phyloP scores from a whole-genome alignment of 1,139 yeast species.

The Lipomyces yarrowii region DNA sequence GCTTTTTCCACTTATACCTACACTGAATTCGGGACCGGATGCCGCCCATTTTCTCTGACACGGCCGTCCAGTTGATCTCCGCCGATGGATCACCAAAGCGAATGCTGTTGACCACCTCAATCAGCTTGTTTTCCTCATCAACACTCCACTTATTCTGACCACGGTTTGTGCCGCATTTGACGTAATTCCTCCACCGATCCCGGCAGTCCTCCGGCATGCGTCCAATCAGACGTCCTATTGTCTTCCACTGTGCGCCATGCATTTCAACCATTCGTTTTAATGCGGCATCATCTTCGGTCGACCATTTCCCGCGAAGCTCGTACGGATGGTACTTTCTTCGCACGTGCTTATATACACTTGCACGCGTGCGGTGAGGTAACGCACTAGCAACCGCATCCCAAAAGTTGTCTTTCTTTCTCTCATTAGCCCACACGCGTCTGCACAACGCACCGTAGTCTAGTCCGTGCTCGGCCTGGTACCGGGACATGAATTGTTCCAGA shows the following conservation, averaged over 20 bases:
- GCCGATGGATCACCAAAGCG: conserved; percentile 36
- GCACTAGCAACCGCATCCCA: conserved; percentile 83
- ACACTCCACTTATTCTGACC: conserved; percentile 75
- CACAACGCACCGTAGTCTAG: conserved; percentile 71
- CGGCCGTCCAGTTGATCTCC: conserved; percentile 83
- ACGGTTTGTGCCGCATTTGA: conserved; percentile 81
- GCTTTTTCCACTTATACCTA: conserved; percentile 89
- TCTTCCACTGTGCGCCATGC: conserved; percentile 83
- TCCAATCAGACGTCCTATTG: conserved; percentile 72
- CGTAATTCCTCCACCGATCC: conserved; percentile 93
- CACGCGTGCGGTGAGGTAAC: conserved; percentile 80
- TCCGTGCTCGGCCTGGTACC: conserved; percentile 64
- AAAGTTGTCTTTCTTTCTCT: conserved; percentile 79
- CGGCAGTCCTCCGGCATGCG: conserved; percentile 98
- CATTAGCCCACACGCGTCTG: conserved; percentile 83
- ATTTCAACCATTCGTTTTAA: conserved; percentile 64
- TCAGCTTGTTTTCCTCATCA: conserved; percentile 68
- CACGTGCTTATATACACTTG: conserved; percentile 89
- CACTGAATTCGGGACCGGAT: conserved; percentile 88
- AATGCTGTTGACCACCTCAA: conserved; percentile 55
- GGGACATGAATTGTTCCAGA: conserved; percentile 69
- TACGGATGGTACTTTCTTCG: conserved; percentile 86
- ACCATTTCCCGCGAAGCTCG: conserved; percentile 88
- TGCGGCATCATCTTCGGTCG: conserved; percentile 70
- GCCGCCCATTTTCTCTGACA: conserved; percentile 88